A percentile compares a stretch with the other conserved stretches of the same genome.
Conservation (phyloP, 1,139 yeast species). For the Sugiyamaella pinicola region DNA sequence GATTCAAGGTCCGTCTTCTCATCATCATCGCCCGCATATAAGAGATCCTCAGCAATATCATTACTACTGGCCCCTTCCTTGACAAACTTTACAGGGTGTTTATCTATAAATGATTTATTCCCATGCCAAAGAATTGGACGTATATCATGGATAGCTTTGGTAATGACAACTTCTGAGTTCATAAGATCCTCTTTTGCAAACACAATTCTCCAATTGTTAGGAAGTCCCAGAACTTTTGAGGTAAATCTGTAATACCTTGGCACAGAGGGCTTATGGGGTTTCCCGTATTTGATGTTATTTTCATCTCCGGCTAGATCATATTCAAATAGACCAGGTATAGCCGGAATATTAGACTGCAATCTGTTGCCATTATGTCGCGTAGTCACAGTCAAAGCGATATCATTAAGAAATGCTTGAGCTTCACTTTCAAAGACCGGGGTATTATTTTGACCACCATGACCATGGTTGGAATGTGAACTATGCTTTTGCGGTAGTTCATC, state of each 20-base stretch:
- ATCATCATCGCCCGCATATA: not conserved
- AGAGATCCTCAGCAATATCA: constrained; percentile 1
- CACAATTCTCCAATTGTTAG: constrained; percentile 6
- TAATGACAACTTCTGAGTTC: constrained; percentile 10
- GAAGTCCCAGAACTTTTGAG: constrained; percentile 17
- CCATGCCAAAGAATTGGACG: constrained; percentile 15
- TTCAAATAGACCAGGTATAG: constrained; percentile 9
- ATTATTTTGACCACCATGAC: too few species aligned
- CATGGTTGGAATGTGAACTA: too few species aligned
- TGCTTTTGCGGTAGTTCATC: too few species aligned
- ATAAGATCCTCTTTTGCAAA: constrained; percentile 13
- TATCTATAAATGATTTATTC: constrained; percentile 1
- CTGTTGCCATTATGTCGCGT: not conserved
- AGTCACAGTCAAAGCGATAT: not conserved
- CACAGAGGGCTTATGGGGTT: constrained; percentile 21
- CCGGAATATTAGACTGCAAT: not conserved
- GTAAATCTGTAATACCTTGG: constrained; percentile 24
- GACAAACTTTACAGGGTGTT: constrained; percentile 8
- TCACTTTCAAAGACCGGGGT: not conserved
- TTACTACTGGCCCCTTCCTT: not conserved
- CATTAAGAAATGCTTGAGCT: constrained; percentile 4
- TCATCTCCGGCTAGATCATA: constrained; percentile 24
- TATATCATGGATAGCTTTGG: not conserved
- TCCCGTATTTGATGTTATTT: constrained; percentile 21
- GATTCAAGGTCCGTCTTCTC: constrained; percentile 12